phyloP scores from a whole-genome alignment of 768 basidiomycete genomes.

The Lactifluus subvellereus region DNA sequence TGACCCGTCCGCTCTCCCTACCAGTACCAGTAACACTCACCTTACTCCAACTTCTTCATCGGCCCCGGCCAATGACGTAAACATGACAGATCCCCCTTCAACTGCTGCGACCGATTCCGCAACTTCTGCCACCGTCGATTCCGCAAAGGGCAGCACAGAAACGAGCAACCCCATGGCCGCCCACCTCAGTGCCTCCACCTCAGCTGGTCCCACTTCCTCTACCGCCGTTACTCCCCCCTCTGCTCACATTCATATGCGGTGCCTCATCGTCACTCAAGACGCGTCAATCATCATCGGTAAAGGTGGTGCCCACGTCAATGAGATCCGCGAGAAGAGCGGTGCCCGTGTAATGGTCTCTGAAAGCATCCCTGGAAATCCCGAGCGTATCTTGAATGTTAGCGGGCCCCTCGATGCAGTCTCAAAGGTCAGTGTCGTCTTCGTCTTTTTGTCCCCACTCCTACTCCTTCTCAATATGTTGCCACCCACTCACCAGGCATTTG shows the following conservation, averaged over 20 bases:
- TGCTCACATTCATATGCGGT: conserved; percentile 93
- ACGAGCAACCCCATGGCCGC: conserved; percentile 35
- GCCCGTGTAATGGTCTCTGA: conserved; percentile 97
- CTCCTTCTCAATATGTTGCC: neutral
- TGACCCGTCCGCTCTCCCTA: conserved; percentile 32
- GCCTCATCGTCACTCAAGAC: conserved; percentile 98
- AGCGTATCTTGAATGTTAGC: conserved; percentile 94
- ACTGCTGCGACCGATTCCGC: conserved; percentile 38
- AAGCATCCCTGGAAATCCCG: conserved; percentile 98
- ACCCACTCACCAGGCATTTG: conserved; percentile 71
- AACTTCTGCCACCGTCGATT: conserved; percentile 55
- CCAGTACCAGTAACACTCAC: conserved; percentile 42
- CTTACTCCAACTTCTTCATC: conserved; percentile 33
- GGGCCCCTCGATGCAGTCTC: conserved; percentile 98
- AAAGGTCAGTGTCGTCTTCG: conserved; percentile 56
- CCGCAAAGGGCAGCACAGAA: conserved; percentile 34
- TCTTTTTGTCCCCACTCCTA: conserved; percentile 10
- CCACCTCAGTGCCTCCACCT: conserved; percentile 39
- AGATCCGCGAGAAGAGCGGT: conserved; percentile 96
- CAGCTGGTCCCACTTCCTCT: conserved; percentile 47
- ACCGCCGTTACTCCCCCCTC: conserved; percentile 51
- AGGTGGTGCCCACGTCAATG: conserved; percentile 92
- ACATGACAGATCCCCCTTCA: conserved; percentile 47
- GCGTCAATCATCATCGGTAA: conserved; percentile 99
- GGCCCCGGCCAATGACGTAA: conserved; percentile 50